Percentiles rank a stretch among this genome's conserved stretches.
phyloP scores from a whole-genome alignment of 2,329 filamentous ascomycete species.

The Fusarium sarcochroum region DNA sequence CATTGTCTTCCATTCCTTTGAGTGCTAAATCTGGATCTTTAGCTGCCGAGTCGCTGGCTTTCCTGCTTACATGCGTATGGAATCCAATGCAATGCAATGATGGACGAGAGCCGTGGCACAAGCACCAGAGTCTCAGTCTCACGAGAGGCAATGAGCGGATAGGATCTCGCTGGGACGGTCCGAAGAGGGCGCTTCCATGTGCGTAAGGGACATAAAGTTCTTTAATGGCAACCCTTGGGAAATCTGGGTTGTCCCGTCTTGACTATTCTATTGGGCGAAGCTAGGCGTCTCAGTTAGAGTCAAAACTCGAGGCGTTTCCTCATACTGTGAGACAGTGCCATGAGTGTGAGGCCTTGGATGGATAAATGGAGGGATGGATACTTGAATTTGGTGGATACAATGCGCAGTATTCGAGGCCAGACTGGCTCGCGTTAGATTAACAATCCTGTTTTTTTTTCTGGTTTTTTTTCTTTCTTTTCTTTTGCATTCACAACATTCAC shows the following conservation, averaged over 20 bases:
- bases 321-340: slow-evolving; percentile 37
- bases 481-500: slow-evolving; percentile 5
- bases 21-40: slow-evolving; percentile 25
- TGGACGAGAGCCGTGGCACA: slow-evolving; percentile 23
- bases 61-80: slow-evolving; percentile 16
- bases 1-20: slow-evolving; percentile 11
- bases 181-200: slow-evolving; percentile 22
- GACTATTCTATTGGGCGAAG: slow-evolving; percentile 31
- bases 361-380: slow-evolving; percentile 4
- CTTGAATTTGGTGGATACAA: slow-evolving; percentile 28
- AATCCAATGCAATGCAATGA: slow-evolving; percentile 29
- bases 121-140: slow-evolving; percentile 16
- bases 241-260: slow-evolving; percentile 14
- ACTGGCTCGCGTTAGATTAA: slow-evolving; percentile 21
- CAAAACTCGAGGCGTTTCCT: slow-evolving; percentile 32
- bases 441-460: slow-evolving; percentile 12
- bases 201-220: slow-evolving; percentile 36
- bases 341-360: slow-evolving; percentile 2
- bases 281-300: slow-evolving; percentile 23
- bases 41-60: slow-evolving; percentile 17
- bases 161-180: slow-evolving; percentile 25
- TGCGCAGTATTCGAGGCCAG: slow-evolving; percentile 28
- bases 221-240: slow-evolving; percentile 18
- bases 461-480: slow-evolving; percentile 9
- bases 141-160: slow-evolving; percentile 11